A percentile compares a stretch with the other conserved stretches of the same genome.
phyloP scores from a whole-genome alignment of 768 basidiomycete species.

The Suillus brevipes region DNA sequence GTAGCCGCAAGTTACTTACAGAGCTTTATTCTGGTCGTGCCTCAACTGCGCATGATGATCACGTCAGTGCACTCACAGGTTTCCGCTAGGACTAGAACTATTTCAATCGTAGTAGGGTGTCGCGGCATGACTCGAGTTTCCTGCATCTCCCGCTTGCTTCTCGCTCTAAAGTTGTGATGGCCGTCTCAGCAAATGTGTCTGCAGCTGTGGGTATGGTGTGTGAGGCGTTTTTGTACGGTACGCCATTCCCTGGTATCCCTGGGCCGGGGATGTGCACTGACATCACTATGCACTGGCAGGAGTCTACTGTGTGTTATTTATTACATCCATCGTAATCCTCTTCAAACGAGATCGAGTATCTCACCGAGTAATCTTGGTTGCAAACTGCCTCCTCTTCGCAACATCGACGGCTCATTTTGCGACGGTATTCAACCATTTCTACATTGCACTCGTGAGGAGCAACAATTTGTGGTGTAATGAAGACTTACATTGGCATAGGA shows the following conservation, averaged over 20 bases:
- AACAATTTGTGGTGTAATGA: not conserved
- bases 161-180: not conserved
- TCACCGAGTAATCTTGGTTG: constrained; percentile 8
- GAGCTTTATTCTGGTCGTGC: no score
- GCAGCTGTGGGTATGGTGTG: constrained; percentile 19
- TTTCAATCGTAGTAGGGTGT: not conserved
- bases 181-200: not conserved
- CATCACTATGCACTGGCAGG: not conserved
- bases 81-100: not conserved
- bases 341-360: constrained; percentile 6
- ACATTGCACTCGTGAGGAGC: constrained; percentile 20
- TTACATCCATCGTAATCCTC: constrained; percentile 14
- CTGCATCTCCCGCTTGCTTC: not conserved
- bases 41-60: not conserved
- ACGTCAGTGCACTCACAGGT: not conserved
- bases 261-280: not conserved
- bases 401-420: constrained; percentile 18
- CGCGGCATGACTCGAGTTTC: not conserved
- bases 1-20: no score
- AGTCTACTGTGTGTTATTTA: constrained; percentile 19
- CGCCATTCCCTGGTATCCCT: not conserved
- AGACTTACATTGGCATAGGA: constrained; percentile 8
- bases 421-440: constrained; percentile 24
- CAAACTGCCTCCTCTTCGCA: constrained; percentile 19
- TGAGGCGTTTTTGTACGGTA: constrained; percentile 29